A percentile compares a stretch with the other conserved stretches of the same genome.
Conservation (phyloP, 1,284 basidiomycete species). For the Puccinia horiana region DNA sequence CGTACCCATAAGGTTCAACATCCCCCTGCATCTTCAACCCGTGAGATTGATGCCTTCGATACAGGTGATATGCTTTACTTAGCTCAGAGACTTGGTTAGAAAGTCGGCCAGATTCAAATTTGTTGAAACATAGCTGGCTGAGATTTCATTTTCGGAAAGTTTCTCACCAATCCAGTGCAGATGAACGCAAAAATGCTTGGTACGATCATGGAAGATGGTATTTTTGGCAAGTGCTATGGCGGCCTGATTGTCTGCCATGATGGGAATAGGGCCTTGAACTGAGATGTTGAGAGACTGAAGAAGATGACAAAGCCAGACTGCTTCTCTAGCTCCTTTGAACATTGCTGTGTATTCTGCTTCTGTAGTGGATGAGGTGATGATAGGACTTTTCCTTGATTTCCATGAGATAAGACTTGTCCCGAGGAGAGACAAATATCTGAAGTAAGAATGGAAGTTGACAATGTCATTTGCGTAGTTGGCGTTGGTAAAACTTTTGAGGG, state of each 20-base stretch:
- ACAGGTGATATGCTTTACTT: no score
- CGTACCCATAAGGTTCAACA: no score
- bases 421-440: no score
- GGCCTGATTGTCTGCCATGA: background rate
- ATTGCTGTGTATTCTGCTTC: background rate
- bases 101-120: background rate
- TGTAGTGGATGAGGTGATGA: no score
- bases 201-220: background rate
- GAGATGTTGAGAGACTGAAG: background rate
- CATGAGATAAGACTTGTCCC: no score
- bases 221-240: no score
- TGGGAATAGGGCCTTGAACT: background rate
- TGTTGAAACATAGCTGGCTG: slow-evolving; percentile 33
- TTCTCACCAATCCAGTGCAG: background rate
- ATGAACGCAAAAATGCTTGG: background rate
- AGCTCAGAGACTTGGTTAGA: background rate
- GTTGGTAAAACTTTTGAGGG: background rate
- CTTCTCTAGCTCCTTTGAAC: background rate
- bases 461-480: background rate
- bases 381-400: no score
- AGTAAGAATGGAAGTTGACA: no score
- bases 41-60: no score
- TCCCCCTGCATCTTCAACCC: no score
- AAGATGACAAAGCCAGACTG: background rate
- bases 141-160: no score